Evolutionary conservation across 768 basidiomycete species (phyloP).

Genomic region (Stropharia rugosoannulata): DNA sequence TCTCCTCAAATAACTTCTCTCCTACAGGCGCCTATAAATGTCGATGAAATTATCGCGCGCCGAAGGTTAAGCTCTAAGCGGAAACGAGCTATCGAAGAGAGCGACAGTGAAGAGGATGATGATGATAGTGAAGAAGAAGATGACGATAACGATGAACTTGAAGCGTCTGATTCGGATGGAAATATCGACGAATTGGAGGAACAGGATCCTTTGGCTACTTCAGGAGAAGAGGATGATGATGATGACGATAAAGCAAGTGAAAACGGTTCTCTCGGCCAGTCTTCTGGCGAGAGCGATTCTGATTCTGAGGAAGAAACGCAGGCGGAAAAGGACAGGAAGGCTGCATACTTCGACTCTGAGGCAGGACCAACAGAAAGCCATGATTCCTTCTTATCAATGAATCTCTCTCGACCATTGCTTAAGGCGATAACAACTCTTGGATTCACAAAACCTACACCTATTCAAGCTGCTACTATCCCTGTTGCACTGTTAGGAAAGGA

Average conservation of each 20-base stretch:
- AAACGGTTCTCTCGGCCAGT: slow-evolving; percentile 13
- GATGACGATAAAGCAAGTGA: slow-evolving; percentile 27
- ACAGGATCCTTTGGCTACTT: slow-evolving; percentile 33
- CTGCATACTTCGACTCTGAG: slow-evolving; percentile 82
- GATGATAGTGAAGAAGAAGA: slow-evolving; percentile 22
- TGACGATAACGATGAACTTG: slow-evolving; percentile 27
- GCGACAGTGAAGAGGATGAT: slow-evolving; percentile 32
- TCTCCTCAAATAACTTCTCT: slow-evolving; percentile 6
- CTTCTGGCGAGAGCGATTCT: slow-evolving; percentile 44
- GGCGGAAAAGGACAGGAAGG: slow-evolving; percentile 74
- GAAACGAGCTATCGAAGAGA: slow-evolving; percentile 52
- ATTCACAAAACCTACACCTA: slow-evolving; percentile 88
- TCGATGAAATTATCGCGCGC: slow-evolving; percentile 90
- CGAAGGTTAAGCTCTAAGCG: slow-evolving; percentile 62
- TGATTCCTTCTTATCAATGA: slow-evolving; percentile 88
- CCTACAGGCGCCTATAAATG: slow-evolving; percentile 71
- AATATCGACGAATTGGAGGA: slow-evolving; percentile 31
- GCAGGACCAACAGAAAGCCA: slow-evolving; percentile 50
- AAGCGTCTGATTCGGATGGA: slow-evolving; percentile 15
- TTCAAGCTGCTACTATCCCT: slow-evolving; percentile 92
- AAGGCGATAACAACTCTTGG: slow-evolving; percentile 85
- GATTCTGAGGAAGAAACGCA: slow-evolving; percentile 57
- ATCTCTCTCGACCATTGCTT: slow-evolving; percentile 90
- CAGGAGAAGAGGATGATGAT: slow-evolving; percentile 23
- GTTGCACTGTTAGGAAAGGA: slow-evolving; percentile 94